Evolutionary conservation across 2,329 filamentous ascomycete species (phyloP).

Genomic region (Stemphylium beticola): DNA sequence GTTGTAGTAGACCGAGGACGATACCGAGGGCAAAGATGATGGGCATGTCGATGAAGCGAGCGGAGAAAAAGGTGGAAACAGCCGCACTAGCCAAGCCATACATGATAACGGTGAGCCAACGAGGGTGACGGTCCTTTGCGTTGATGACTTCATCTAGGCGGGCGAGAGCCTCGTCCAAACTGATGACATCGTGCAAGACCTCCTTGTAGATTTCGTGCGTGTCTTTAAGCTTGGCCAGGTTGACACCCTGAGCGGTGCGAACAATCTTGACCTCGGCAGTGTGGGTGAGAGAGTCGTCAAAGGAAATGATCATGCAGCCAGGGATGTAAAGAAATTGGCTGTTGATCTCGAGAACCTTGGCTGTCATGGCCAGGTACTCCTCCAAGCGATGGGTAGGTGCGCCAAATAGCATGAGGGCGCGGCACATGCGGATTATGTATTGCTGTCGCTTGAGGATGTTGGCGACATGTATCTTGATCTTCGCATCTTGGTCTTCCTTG

Average conservation of each 20-base stretch:
- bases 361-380: conserved; percentile 86
- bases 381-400: conserved; percentile 90
- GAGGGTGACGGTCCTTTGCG: conserved; percentile 60
- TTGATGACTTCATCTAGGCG: conserved; percentile 68
- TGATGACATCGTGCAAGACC: conserved; percentile 74
- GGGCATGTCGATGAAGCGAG: conserved; percentile 76
- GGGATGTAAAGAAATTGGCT: conserved; percentile 89
- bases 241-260: conserved; percentile 70
- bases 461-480: conserved; percentile 66
- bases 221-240: conserved; percentile 75
- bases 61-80: conserved; percentile 80
- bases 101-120: conserved; percentile 62
- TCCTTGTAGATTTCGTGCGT: conserved; percentile 80
- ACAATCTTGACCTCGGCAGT: conserved; percentile 81
- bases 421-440: conserved; percentile 85
- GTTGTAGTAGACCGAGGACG: conserved; percentile 75
- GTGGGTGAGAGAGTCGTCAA: conserved; percentile 69
- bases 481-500: conserved; percentile 57
- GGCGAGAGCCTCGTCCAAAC: conserved; percentile 70
- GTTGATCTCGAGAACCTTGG: conserved; percentile 82
- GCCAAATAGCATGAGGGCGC: conserved; percentile 85
- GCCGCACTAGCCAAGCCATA: conserved; percentile 77
- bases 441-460: conserved; percentile 78
- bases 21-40: conserved; percentile 77
- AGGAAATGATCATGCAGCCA: conserved; percentile 91